phyloP scores from a whole-genome alignment of 345 rosid species.

The Kernera saxatilis region DNA sequence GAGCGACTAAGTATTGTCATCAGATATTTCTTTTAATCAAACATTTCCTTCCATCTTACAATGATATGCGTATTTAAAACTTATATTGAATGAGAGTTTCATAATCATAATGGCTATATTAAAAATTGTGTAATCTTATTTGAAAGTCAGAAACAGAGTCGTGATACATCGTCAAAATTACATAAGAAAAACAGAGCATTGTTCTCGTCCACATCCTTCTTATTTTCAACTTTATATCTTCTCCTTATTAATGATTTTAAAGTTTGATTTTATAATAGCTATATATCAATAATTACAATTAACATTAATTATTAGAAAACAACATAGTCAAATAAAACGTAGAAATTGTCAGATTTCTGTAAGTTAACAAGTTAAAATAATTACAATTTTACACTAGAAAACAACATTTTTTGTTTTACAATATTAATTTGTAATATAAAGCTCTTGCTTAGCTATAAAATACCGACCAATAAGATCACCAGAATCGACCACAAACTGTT shows the following conservation, averaged over 20 bases:
- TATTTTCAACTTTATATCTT: too few relatives aligned
- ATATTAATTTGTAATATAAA: slow-evolving; percentile 39
- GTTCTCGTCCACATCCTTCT: too few relatives aligned
- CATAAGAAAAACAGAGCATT: too few relatives aligned
- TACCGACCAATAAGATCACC: slow-evolving; percentile 61
- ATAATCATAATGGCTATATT: too few relatives aligned
- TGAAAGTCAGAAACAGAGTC: too few relatives aligned
- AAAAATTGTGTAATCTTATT: too few relatives aligned
- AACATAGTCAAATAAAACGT: too few relatives aligned
- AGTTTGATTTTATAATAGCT: too few relatives aligned
- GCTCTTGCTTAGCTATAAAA: slow-evolving; percentile 66
- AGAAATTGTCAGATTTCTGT: neutral
- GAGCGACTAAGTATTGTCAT: neutral
- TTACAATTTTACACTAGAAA: neutral
- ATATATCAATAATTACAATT: too few relatives aligned
- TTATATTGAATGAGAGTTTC: neutral
- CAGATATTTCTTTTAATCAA: neutral
- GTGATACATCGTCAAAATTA: too few relatives aligned
- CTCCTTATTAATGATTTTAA: too few relatives aligned
- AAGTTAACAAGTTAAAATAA: neutral
- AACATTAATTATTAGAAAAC: too few relatives aligned
- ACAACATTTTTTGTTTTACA: neutral
- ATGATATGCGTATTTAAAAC: neutral
- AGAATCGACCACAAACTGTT: slow-evolving; percentile 68
- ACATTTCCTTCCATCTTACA: neutral